Conservation (phyloP, 192 early-diverging fungal species). For the Glomus cerebriforme region DNA sequence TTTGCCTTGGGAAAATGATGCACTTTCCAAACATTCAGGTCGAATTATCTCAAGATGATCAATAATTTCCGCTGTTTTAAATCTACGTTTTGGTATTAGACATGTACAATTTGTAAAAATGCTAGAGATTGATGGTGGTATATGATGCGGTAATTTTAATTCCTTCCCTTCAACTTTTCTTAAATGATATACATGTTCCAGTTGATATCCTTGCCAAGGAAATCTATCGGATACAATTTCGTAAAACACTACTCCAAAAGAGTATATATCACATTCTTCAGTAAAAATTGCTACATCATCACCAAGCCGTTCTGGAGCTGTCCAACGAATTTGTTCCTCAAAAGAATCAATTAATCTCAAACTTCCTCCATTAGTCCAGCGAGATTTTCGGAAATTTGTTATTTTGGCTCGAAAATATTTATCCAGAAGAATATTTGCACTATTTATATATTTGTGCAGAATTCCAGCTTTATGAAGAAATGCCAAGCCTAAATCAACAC, state of each 20-base stretch:
- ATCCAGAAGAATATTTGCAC: conserved; percentile 26
- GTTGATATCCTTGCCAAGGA: conserved; percentile 19
- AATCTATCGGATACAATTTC: conserved; percentile 28
- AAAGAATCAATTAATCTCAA: conserved; percentile 8
- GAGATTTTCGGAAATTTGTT: conserved; percentile 30
- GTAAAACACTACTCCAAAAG: conserved; percentile 33
- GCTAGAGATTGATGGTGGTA: conserved; percentile 20
- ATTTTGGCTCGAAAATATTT: conserved; percentile 29
- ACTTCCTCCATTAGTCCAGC: conserved; percentile 9
- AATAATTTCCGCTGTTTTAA: conserved; percentile 18
- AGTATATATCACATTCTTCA: conserved; percentile 28
- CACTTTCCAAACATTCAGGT: conserved; percentile 20
- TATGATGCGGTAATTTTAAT: not conserved
- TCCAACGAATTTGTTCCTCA: conserved; percentile 36
- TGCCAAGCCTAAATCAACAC: conserved; percentile 4
- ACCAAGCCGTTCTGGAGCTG: conserved; percentile 28
- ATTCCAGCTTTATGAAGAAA: conserved; percentile 33
- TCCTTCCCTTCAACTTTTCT: conserved; percentile 21
- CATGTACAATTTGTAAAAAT: conserved; percentile 14
- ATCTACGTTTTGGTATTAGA: not conserved
- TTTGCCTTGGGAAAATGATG: not conserved
- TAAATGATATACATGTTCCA: conserved; percentile 4
- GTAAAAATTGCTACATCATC: conserved; percentile 29
- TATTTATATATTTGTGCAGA: conserved; percentile 32
- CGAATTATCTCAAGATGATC: conserved; percentile 24